Conservation (phyloP, 345 rosid genomes). For the Salix suchowensis region DNA sequence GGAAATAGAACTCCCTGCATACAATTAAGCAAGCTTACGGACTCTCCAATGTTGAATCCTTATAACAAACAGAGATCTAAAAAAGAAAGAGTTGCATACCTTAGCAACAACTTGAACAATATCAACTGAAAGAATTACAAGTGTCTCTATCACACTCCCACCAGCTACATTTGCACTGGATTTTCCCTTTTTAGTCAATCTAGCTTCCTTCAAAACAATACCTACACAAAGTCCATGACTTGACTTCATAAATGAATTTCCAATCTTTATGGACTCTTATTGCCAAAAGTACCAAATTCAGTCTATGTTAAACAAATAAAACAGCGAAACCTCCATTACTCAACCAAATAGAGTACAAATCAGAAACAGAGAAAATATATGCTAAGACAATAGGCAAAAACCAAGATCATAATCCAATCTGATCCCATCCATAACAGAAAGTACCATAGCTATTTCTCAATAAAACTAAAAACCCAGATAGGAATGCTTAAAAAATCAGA, state of each 20-base stretch:
- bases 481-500: constrained; percentile 7
- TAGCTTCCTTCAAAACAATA: constrained; percentile 80
- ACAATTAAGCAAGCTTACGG: constrained; percentile 8
- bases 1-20: constrained; percentile 60
- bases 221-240: constrained; percentile 36
- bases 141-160: constrained; percentile 55
- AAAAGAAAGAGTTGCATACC: constrained; percentile 35
- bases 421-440: constrained; percentile 5
- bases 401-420: constrained; percentile 21
- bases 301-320: not conserved
- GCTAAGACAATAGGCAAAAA: not conserved
- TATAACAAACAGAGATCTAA: constrained; percentile 7
- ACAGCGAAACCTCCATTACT: not conserved
- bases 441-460: constrained; percentile 4
- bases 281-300: not conserved
- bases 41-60: not conserved
- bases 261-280: not conserved
- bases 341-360: not conserved
- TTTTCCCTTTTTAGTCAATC: constrained; percentile 62
- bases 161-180: constrained; percentile 51
- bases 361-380: not conserved
- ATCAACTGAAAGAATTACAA: constrained; percentile 57
- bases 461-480: constrained; percentile 9
- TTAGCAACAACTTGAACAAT: constrained; percentile 81
- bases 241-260: not conserved